phyloP scores from a whole-genome alignment of 192 early-diverging fungal genomes.

The Coemansia aciculifera region DNA sequence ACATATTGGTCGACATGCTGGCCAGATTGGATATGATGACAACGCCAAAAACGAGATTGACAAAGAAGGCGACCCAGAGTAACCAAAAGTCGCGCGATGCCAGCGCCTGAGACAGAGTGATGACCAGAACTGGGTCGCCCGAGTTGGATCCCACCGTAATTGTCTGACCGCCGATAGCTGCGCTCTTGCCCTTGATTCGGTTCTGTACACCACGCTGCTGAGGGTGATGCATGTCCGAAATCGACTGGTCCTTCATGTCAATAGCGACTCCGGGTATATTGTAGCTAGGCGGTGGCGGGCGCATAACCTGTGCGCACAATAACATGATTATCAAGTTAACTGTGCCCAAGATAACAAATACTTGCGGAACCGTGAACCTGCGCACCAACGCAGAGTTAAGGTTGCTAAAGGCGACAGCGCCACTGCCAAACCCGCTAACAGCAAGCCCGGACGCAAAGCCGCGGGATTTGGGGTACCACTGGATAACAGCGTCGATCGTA shows the following conservation, averaged over 20 bases:
- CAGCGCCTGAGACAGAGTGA: conserved; percentile 59
- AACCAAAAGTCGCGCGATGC: conserved; percentile 61
- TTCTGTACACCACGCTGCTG: conserved; percentile 43
- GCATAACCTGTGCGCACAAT: conserved; percentile 61
- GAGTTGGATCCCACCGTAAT: conserved; percentile 57
- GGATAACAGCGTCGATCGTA: conserved; percentile 72
- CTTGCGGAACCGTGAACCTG: conserved; percentile 59
- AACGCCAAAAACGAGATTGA: conserved; percentile 64
- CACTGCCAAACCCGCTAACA: conserved; percentile 77
- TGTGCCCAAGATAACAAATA: conserved; percentile 65
- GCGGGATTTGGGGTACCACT: conserved; percentile 77
- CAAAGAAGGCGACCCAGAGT: conserved; percentile 65
- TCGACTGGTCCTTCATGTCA: conserved; percentile 46
- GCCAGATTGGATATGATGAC: conserved; percentile 65
- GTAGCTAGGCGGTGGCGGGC: conserved; percentile 61
- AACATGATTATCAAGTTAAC: conserved; percentile 67
- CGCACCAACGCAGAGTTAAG: conserved; percentile 59
- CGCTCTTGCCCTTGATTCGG: conserved; percentile 50
- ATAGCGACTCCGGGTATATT: conserved; percentile 60
- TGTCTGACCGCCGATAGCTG: conserved; percentile 43
- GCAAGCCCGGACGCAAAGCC: conserved; percentile 75
- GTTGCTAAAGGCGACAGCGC: conserved; percentile 68
- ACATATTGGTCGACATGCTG: conserved; percentile 63
- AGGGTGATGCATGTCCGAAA: conserved; percentile 31
- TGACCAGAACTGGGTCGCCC: conserved; percentile 55